Conservation (phyloP, 106 monocot genomes). For the Dactylorhiza incarnata region DNA sequence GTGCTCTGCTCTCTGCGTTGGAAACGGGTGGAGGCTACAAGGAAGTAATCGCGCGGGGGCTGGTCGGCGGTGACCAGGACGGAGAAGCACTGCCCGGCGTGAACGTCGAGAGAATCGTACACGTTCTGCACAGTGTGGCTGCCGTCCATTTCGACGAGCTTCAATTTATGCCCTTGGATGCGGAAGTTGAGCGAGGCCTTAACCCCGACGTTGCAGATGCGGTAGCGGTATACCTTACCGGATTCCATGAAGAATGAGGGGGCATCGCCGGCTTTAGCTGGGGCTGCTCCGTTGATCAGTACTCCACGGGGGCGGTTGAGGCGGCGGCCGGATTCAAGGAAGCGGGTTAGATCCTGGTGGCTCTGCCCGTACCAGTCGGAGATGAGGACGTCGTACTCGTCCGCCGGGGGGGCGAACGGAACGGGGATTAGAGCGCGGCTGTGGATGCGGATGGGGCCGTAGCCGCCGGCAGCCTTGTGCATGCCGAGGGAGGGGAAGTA, state of each 20-base stretch:
- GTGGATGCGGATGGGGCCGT: conserved; percentile 33
- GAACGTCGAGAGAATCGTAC: conserved; percentile 45
- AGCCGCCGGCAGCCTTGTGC: conserved; percentile 46
- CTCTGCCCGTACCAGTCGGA: conserved; percentile 40
- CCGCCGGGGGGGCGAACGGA: conserved; percentile 36
- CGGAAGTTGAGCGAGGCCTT: conserved; percentile 49
- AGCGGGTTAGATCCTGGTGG: conserved; percentile 13
- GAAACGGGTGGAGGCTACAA: conserved; percentile 38
- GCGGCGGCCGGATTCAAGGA: conserved; percentile 20
- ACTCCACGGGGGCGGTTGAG: conserved; percentile 16
- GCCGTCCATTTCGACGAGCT: conserved; percentile 46
- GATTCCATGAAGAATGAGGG: conserved; percentile 21
- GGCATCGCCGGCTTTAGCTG: neutral
- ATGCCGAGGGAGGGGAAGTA: conserved; percentile 42
- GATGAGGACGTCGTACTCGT: conserved; percentile 43
- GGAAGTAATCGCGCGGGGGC: conserved; percentile 27
- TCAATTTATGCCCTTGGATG: conserved; percentile 32
- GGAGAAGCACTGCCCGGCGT: conserved; percentile 47
- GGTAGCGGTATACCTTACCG: conserved; percentile 20
- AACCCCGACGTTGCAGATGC: conserved; percentile 40
- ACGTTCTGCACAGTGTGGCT: conserved; percentile 36
- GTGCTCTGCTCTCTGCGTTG: conserved; percentile 12
- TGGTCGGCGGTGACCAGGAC: conserved; percentile 39
- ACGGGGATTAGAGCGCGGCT: conserved; percentile 51
- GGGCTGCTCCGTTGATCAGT: conserved; percentile 21